These are phyloP conservation scores for Mucor racemosus DNA, from an alignment of 371 early-diverging fungal species.

Conservation along the genomic window DNA sequence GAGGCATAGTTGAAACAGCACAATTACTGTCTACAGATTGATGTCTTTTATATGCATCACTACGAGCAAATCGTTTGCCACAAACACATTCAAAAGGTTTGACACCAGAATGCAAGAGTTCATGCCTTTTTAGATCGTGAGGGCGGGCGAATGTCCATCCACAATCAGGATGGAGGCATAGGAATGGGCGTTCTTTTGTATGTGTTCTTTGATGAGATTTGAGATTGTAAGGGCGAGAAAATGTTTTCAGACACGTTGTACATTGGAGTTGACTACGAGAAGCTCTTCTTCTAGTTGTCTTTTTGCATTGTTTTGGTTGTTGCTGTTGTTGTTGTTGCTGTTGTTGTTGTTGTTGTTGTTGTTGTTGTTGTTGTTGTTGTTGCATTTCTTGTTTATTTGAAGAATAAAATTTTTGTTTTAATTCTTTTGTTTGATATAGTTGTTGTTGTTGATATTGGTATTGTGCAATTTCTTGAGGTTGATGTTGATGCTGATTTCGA, in stretches of 20 bases:
- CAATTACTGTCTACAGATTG: slow-evolving; percentile 30
- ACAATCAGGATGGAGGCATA: slow-evolving; percentile 59
- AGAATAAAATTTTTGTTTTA: no score
- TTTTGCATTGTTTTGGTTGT: not conserved
- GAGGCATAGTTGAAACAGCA: not conserved
- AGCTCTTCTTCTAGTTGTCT: slow-evolving; percentile 7
- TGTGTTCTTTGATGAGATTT: slow-evolving; percentile 80
- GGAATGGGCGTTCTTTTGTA: slow-evolving; percentile 73
- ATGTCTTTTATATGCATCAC: slow-evolving; percentile 73
- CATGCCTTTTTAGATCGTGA: slow-evolving; percentile 84
- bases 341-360: not conserved
- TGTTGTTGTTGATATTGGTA: not conserved
- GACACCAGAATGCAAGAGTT: slow-evolving; percentile 62
- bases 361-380: no score
- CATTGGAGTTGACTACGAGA: slow-evolving; percentile 10
- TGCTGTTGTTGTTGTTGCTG: not conserved
- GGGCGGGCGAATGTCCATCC: slow-evolving; percentile 65
- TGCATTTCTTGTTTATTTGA: no score
- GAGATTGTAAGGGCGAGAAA: slow-evolving; percentile 80
- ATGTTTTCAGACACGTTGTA: slow-evolving; percentile 51
- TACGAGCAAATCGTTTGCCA: slow-evolving; percentile 70
- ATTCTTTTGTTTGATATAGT: not conserved
- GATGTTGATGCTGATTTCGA: not conserved
- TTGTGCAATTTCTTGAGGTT: not conserved
- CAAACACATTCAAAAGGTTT: slow-evolving; percentile 69